Evolutionary conservation across 768 basidiomycete species (phyloP).

Genomic region (Boletus sp.): DNA sequence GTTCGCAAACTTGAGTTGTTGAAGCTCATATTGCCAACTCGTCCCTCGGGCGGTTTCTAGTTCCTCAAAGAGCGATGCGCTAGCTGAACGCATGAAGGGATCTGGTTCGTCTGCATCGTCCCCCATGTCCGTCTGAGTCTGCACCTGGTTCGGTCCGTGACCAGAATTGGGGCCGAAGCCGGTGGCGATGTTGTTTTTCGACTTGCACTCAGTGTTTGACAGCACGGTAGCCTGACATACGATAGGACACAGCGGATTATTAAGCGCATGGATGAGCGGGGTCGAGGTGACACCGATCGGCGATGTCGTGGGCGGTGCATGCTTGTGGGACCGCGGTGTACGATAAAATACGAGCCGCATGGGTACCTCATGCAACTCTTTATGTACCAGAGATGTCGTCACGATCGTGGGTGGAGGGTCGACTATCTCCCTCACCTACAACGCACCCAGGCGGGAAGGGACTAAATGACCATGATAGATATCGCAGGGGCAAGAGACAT

Average conservation of each 20-base stretch:
- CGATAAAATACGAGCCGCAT: conserved; percentile 41
- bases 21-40: conserved; percentile 93
- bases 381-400: conserved; percentile 37
- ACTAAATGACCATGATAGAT: not conserved
- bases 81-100: conserved; percentile 11
- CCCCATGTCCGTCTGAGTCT: not conserved
- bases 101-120: not conserved
- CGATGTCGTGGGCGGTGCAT: not conserved
- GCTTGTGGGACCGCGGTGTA: conserved; percentile 21
- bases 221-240: conserved; percentile 32
- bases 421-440: conserved; percentile 3
- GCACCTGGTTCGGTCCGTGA: not conserved
- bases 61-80: conserved; percentile 65
- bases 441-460: not conserved
- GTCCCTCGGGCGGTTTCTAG: conserved; percentile 64
- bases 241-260: conserved; percentile 24
- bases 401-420: conserved; percentile 23
- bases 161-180: not conserved
- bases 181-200: not conserved
- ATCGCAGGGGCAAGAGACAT: not conserved
- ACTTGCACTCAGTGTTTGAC: not conserved
- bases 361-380: conserved; percentile 32
- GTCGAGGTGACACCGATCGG: not conserved
- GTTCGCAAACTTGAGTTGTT: conserved; percentile 76
- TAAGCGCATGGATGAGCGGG: conserved; percentile 16